These are phyloP conservation scores for Musa schizocarpa DNA, from an alignment of 176 grass and related monocot genomes.

Conservation along the genomic window DNA sequence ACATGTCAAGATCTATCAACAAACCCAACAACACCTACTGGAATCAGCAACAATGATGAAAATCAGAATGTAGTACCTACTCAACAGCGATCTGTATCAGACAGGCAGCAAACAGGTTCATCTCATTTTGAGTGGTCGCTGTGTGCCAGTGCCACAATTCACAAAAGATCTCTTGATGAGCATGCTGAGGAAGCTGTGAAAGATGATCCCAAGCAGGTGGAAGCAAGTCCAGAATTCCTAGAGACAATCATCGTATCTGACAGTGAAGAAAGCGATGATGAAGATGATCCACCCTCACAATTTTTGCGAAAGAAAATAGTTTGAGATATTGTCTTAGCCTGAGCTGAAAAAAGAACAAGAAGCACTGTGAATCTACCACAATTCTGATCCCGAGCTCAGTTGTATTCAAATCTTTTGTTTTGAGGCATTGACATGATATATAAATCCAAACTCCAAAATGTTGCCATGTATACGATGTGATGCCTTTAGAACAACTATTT, in stretches of 20 bases:
- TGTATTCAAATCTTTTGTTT: too few species aligned
- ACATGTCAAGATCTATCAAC: constrained; percentile 37
- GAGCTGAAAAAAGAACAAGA: too few species aligned
- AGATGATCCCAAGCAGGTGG: neutral
- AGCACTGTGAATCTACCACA: too few species aligned
- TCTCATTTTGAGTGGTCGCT: neutral
- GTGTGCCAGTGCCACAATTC: neutral
- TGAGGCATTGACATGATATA: too few species aligned
- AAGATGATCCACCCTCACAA: constrained; percentile 30
- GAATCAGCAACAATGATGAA: constrained; percentile 27
- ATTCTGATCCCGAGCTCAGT: too few species aligned
- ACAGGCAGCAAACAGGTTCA: neutral
- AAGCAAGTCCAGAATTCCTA: neutral
- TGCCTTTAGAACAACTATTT: too few species aligned
- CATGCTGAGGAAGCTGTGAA: neutral
- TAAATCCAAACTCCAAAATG: too few species aligned
- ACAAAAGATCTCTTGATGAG: neutral
- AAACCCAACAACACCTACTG: constrained; percentile 36
- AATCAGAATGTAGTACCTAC: constrained; percentile 42
- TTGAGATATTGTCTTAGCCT: too few species aligned
- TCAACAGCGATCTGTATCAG: neutral
- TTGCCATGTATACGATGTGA: too few species aligned
- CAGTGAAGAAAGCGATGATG: constrained; percentile 74
- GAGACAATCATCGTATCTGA: constrained; percentile 47
- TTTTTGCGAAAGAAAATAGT: too few species aligned